Conservation (phyloP, 2,329 filamentous ascomycete genomes). For the Aciculosporium take region DNA sequence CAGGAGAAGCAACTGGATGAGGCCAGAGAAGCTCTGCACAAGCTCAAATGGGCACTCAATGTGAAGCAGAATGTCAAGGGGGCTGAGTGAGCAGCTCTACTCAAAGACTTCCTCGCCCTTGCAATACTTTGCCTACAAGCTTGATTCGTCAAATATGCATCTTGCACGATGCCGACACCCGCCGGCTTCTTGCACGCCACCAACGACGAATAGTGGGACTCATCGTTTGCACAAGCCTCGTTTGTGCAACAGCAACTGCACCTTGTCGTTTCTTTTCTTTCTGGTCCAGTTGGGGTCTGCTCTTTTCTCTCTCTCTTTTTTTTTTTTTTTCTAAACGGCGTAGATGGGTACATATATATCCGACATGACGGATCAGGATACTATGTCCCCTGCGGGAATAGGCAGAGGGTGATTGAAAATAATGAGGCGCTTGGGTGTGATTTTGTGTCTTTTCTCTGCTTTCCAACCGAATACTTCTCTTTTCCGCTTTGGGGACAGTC, state of each 20-base stretch:
- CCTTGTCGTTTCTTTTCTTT: not conserved
- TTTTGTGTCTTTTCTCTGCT: conserved; percentile 6
- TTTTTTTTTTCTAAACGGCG: not conserved
- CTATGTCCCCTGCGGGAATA: conserved; percentile 1
- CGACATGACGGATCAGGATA: conserved; percentile 6
- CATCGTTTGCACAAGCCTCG: not conserved
- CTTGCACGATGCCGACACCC: not conserved
- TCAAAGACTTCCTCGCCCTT: not conserved
- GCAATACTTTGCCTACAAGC: too few relatives aligned
- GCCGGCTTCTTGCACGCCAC: not conserved
- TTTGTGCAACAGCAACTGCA: conserved; percentile 4
- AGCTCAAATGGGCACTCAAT: conserved; percentile 60
- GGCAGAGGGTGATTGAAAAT: not conserved
- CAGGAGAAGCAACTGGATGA: conserved; percentile 45
- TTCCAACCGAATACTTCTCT: not conserved
- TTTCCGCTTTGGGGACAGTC: not conserved
- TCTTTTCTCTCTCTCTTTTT: not conserved
- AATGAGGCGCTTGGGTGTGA: conserved; percentile 5
- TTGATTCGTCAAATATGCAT: too few relatives aligned
- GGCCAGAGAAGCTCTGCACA: conserved; percentile 44
- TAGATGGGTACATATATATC: conserved; percentile 3
- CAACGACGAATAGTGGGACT: not conserved
- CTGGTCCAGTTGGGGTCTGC: too few relatives aligned
- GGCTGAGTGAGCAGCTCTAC: conserved; percentile 25
- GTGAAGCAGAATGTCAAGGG: conserved; percentile 47